Base-by-base conservation (phyloP, 140 eudicot genomes). In the Flaveria floridana region DNA sequence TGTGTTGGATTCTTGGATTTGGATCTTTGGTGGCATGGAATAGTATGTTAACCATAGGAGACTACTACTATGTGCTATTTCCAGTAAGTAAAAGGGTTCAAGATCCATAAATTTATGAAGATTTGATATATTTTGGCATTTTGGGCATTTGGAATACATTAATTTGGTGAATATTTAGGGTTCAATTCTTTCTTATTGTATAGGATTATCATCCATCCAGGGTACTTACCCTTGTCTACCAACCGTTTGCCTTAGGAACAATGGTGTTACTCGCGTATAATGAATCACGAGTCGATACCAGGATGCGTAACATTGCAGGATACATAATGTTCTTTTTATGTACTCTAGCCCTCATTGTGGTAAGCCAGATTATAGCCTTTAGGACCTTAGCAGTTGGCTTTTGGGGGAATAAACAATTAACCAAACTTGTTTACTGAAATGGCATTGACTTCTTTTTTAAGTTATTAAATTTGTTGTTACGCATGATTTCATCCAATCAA, bases 211-310 rank as follows among this genome's bases (percentile, higher is more conserved):
- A 89, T 84, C 92, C 96, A 3, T 44, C 82, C 50, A 82, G 92
- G 79, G 92, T 86, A 25, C 89, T 89, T 63, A 85, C 92, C 26
- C 85, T 89, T 23, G 87, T 87, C 28, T 86, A 89, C 77, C 92
- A 81, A 73, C 96, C 92, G 16, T 89, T 86, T 78, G 92, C 96
- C 0, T 68, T 86, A 19, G 87, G 84, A 68, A 64, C 87, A 46
- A 70, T 83, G 71, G 78, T 76, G 30, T 25, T 87, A 0, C 87
- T 84, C 37, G 71, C 87, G 10, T 83, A 78, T 55, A 76, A 84
- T 13, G 92, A 89, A 71, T 77, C 92, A 13, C 81, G 56, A 20
- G 65, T 86, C 46, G 75, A 89, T 65, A 89, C 96, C 0, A 76
- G 96, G 47, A 78, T 61, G 39, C 86, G 91, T 25, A 89, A 87